Base-by-base conservation (phyloP, 2,329 filamentous ascomycete species). In the Cordyceps tenuipes region DNA sequence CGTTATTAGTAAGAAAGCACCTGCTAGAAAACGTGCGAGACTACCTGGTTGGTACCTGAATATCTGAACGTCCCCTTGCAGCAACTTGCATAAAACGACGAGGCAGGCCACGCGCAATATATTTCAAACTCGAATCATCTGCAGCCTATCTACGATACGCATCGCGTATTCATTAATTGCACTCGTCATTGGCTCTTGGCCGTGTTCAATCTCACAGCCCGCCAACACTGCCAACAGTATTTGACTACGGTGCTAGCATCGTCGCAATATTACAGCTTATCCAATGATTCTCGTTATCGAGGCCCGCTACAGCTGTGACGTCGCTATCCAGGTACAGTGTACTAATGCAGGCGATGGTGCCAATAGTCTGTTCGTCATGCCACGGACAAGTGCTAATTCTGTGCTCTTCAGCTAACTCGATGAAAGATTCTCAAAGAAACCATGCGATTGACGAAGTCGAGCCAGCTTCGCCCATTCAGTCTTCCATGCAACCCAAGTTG, bases 281-380 rank as follows among this genome's bases (percentile, higher is more conserved):
- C 15, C 43, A 31, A 57, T 21, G 54, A n/a, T 29, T 6, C 17
- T 51, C 9, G 36, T 29, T 29, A 31, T 57, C 46, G n/a, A 34
- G 47, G 47, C n/a, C 47, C 36, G 56, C 56, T 15, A 13, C 31
- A 44, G 19, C 34, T 46, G 36, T 23, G 8, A 58, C 56, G 8
- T 21, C 26, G 47, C 23, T 39, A 44, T 43, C 34, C 44, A 58
- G 31, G n/a, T 26, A 49, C 61, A 46, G 31, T 3, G 7, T 36
- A 36, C 52, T 60, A 62, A 62, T 57, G 57, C 61, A 53, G 57
- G 47, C 60, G 61, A 57, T 57, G 47, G 41, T n/a, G 61, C 51
- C 57, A 60, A 58, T 41, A 58, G 56, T 51, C 46, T 44, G 13
- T 17, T 31, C 47, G 46, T 46, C 29, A 3, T 29, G 7, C 23